Conservation (phyloP, 805 yeast genomes). For the Starmerella riodocensis region DNA sequence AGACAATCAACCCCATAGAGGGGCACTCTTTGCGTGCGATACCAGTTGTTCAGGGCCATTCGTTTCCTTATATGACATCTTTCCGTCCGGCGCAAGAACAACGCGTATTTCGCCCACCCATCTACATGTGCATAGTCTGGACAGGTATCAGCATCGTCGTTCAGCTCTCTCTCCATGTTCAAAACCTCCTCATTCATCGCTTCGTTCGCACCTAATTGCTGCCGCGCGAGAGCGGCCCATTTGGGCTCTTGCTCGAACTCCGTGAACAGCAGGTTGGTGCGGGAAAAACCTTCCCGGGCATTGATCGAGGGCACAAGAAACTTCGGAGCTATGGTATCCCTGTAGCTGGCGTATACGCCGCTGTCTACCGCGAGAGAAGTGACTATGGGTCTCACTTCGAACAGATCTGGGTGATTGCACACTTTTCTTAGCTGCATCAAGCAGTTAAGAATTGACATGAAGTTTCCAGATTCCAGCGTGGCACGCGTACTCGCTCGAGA, state of each 20-base stretch:
- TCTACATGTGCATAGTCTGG: slow-evolving; percentile 28
- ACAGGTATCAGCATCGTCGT: slow-evolving; percentile 16
- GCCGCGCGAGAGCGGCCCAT: slow-evolving; percentile 9
- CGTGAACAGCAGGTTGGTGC: slow-evolving; percentile 49
- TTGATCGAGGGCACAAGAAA: slow-evolving; percentile 8
- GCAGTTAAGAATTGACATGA: slow-evolving; percentile 87
- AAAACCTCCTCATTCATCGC: slow-evolving; percentile 4
- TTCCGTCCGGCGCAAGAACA: slow-evolving; percentile 39
- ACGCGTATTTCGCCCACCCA: slow-evolving; percentile 46
- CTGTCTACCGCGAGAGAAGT: slow-evolving; percentile 72
- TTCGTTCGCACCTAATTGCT: slow-evolving; percentile 3
- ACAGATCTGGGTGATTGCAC: slow-evolving; percentile 90
- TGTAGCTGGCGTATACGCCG: slow-evolving; percentile 44
- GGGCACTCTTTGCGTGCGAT: slow-evolving; percentile 55
- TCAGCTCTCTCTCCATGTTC: slow-evolving; percentile 7
- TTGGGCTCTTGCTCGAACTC: slow-evolving; percentile 29
- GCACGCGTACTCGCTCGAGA: slow-evolving; percentile 90
- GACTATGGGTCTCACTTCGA: slow-evolving; percentile 87
- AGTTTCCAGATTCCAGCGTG: slow-evolving; percentile 87
- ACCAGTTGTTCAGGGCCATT: slow-evolving; percentile 53
- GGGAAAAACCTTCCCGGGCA: slow-evolving; percentile 26
- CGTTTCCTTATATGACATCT: slow-evolving; percentile 37
- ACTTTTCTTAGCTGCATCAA: slow-evolving; percentile 95
- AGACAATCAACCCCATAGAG: slow-evolving; percentile 52
- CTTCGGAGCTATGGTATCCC: slow-evolving; percentile 6